Evolutionary conservation across 1,284 basidiomycete species (phyloP), one percentile per base, ranked within the genome.

Genomic region (Phenoliferia sp.): DNA sequence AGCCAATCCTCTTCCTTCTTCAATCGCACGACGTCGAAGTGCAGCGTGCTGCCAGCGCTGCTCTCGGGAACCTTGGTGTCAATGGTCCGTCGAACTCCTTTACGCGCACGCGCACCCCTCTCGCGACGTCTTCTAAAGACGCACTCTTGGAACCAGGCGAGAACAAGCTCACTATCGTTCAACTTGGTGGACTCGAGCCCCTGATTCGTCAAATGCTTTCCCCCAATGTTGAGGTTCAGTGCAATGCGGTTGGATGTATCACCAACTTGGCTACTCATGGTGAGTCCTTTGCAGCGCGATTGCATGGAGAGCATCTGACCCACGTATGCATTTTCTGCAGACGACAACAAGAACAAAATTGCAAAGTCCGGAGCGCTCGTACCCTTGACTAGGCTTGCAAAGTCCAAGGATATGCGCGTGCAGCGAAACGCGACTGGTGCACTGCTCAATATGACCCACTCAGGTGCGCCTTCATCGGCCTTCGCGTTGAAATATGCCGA

Each of bases 331-430:
- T 39, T 35, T 39, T 33, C 26, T 22, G 16, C 67, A 84, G 94
- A 99, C 77, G 96, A 99, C 79, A 99, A 99, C 86, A 99, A 99
- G 85, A 97, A 94, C 61, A 97, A 96, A 85, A 99, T 99, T 71
- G 96, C 96, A 64, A 98, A 98, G 83, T 98, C 94, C 4, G 96
- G 96, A 62, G 96, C 96, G 19, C 83, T 99, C 61, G 93, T 98
- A 32, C 96, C 96, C 48, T 86, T 99, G 52, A 99, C 96, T 57
- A 87, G 96, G 61, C 85, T 99, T 57, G 96, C 96, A 57, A 89
- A 93, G 69, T 97, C 94, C 35, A 99, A 98, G 81, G 96, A 99
- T 80, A 98, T 99, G 94, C 87, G 96, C 44, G 96, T 99, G 1
- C 96, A 99, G 80, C 86, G 96, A 67, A 99, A 99, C 78, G 96